These are phyloP conservation scores for Penicillium verhagenii DNA, from an alignment of 495 filamentous ascomycete genomes.

Conservation along the genomic window DNA sequence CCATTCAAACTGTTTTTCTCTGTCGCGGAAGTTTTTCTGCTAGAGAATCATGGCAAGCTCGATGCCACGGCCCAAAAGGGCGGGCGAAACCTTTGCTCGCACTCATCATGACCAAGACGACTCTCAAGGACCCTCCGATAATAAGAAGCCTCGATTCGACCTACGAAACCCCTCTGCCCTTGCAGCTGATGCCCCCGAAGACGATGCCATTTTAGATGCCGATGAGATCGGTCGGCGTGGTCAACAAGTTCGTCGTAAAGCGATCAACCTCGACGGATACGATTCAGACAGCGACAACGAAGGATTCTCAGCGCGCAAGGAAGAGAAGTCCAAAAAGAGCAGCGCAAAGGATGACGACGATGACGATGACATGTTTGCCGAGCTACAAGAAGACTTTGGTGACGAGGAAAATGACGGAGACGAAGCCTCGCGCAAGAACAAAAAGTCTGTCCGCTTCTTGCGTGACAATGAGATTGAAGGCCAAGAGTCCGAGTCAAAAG, in stretches of 20 bases:
- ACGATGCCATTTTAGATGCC: conserved; percentile 79
- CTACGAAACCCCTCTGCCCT: conserved; percentile 89
- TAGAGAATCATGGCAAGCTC: conserved; percentile 56
- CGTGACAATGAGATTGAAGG: conserved; percentile 78
- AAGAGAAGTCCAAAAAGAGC: conserved; percentile 53
- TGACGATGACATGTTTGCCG: conserved; percentile 90
- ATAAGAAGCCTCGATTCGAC: conserved; percentile 93
- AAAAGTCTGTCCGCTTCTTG: conserved; percentile 77
- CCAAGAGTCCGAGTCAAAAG: conserved; percentile 71
- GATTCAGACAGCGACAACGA: conserved; percentile 94
- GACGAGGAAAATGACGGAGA: conserved; percentile 52
- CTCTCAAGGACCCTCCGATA: conserved; percentile 45
- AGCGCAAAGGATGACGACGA: conserved; percentile 46
- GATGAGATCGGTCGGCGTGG: conserved; percentile 88
- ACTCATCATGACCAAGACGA: conserved; percentile 60
- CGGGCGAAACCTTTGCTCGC: conserved; percentile 74
- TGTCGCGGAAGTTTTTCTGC: background rate
- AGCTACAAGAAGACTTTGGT: conserved; percentile 59
- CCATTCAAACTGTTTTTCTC: background rate
- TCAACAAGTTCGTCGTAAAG: conserved; percentile 78
- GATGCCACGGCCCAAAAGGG: conserved; percentile 75
- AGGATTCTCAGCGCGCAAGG: conserved; percentile 71
- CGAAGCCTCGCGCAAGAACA: conserved; percentile 57
- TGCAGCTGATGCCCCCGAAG: conserved; percentile 72
- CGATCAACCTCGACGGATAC: conserved; percentile 94